Base-by-base conservation (phyloP, 1,139 yeast species). In the Suhomyces coccinellae region DNA sequence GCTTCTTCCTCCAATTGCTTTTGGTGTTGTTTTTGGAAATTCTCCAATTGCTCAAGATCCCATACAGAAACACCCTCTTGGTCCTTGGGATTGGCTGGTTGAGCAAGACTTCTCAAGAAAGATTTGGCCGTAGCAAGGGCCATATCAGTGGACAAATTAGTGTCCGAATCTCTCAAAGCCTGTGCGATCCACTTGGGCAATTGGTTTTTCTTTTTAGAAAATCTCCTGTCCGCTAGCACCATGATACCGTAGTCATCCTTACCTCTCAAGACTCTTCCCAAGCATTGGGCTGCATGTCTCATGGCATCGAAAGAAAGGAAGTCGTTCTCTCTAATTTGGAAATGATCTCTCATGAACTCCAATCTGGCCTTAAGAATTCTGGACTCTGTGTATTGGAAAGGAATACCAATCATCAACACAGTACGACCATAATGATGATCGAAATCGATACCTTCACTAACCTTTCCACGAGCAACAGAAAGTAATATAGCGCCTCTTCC, bases 241-340 rank as follows among this genome's bases (percentile, higher is more conserved):
- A 93, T 93, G 57, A 95, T 87, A 49, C 99, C 99, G 63, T 95
- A 93, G 68, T 93, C 99, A 62, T 93, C 97, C 62, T 93, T 93
- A 52, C 99, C 99, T 70, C 99, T 82, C 54, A 93, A 71, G 44
- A 93, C 99, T 61, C 99, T 81, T 12, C 99, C 99, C 58, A 93
- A 69, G 68, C 99, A 93, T 67, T 93, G 99, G 0, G 99, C 99
- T 3, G 99, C 99, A 71, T 93, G 99, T 61, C 99, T 82, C 99
- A 93, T 95, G 28, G 99, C 99, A 67, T 93, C 99, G 76, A 93
- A 93, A 17, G 98, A 90, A 37, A 93, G 66, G 61, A 93, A 93
- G 58, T 95, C 99, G 60, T 89, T 91, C 59, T 93, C 99, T 52
- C 89, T 77, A 44, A 93, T 93, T 56, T 89, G 95, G 61, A 82